Evolutionary conservation across 1,284 basidiomycete species (phyloP).

Genomic region (Ceratobasidium sp.): DNA sequence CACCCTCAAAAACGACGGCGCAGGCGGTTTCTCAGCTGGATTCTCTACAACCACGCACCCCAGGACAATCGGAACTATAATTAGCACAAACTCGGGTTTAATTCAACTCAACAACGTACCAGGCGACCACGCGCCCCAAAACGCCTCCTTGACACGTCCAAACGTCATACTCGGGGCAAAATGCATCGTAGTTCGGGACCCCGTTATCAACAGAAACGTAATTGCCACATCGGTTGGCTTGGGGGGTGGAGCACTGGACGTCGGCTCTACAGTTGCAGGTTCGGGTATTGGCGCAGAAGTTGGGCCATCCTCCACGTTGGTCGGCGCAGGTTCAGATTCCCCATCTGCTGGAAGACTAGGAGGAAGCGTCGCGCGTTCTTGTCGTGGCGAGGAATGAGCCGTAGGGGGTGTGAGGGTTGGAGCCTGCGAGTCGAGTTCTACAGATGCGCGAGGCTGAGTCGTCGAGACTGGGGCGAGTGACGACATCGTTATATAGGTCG

Average conservation of each 20-base stretch:
- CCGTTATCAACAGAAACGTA: conserved; percentile 83
- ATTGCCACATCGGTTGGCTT: conserved; percentile 70
- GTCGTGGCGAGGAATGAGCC: conserved; percentile 35
- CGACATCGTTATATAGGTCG: conserved; percentile 12
- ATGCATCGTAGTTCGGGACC: conserved; percentile 76
- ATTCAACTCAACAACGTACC: conserved; percentile 64
- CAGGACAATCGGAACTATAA: not conserved
- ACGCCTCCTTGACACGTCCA: conserved; percentile 84
- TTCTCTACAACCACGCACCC: conserved; percentile 61
- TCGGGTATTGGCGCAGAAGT: not conserved
- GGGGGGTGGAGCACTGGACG: conserved; percentile 2
- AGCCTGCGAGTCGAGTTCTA: conserved; percentile 39
- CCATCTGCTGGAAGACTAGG: conserved; percentile 5
- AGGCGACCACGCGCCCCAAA: conserved; percentile 86
- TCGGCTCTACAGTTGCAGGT: not conserved
- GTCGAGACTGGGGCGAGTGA: conserved; percentile 13
- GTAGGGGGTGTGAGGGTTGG: conserved; percentile 36
- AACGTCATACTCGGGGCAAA: conserved; percentile 85
- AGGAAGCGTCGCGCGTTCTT: conserved; percentile 29
- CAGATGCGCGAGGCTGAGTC: conserved; percentile 4
- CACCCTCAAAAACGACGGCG: conserved; percentile 82
- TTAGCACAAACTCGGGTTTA: not conserved
- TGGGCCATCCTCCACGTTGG: not conserved
- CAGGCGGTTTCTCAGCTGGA: conserved; percentile 84
- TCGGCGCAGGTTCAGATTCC: not conserved